These are phyloP conservation scores for Diplodia mutila DNA, from an alignment of 2,329 filamentous ascomycete species.

Conservation along the genomic window DNA sequence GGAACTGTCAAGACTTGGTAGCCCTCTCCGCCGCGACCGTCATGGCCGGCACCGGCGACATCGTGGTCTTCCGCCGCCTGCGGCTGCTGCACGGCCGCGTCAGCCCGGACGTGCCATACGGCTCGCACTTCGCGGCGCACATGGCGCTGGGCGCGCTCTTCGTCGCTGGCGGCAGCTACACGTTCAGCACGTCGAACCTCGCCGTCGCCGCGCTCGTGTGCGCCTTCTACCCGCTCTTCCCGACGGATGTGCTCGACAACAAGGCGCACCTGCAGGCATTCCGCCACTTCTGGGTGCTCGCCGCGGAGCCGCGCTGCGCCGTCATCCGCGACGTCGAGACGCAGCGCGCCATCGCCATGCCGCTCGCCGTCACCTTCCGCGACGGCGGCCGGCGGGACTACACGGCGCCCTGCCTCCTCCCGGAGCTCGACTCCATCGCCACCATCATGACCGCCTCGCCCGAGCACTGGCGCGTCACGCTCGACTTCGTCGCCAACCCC, in stretches of 20 bases:
- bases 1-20: slow-evolving; percentile 88
- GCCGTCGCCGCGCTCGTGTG: slow-evolving; percentile 85
- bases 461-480: slow-evolving; percentile 78
- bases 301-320: slow-evolving; percentile 85
- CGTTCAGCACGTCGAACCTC: slow-evolving; percentile 84
- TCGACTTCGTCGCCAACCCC: slow-evolving; percentile 71
- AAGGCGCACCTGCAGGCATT: slow-evolving; percentile 94
- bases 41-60: slow-evolving; percentile 94
- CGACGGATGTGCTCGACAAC: slow-evolving; percentile 87
- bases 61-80: slow-evolving; percentile 80
- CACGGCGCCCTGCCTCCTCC: slow-evolving; percentile 62
- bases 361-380: slow-evolving; percentile 67
- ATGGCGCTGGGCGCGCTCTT: slow-evolving; percentile 91
- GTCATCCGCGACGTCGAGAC: slow-evolving; percentile 87
- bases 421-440: slow-evolving; percentile 66
- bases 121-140: slow-evolving; percentile 90
- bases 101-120: slow-evolving; percentile 83
- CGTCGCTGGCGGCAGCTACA: slow-evolving; percentile 88
- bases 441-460: slow-evolving; percentile 65
- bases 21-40: slow-evolving; percentile 82
- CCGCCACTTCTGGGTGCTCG: slow-evolving; percentile 95
- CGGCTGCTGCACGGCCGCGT: slow-evolving; percentile 86
- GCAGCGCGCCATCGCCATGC: slow-evolving; percentile 74
- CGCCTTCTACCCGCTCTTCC: slow-evolving; percentile 93
- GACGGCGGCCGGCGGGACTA: slow-evolving; percentile 41